Evolutionary conservation across 2,329 filamentous ascomycete genomes (phyloP).

Genomic region (Ascochyta viciae-villosae): DNA sequence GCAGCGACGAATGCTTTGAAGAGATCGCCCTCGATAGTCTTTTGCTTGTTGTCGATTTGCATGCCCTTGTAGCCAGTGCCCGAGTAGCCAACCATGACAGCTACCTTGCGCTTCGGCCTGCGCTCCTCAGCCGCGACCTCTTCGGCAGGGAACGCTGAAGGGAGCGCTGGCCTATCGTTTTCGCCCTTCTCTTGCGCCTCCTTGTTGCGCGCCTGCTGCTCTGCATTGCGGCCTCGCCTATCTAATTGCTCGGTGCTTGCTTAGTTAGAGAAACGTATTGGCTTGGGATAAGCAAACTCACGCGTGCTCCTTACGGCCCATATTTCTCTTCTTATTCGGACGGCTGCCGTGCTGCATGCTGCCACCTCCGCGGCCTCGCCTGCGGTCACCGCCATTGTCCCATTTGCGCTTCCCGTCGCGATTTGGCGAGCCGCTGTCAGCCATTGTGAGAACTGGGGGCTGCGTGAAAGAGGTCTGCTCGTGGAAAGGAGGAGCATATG

Average conservation of each 20-base stretch:
- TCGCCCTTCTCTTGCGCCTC: conserved; percentile 47
- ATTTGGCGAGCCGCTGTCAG: conserved; percentile 29
- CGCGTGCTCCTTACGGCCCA: conserved; percentile 72
- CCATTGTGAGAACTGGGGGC: conserved; percentile 32
- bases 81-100: conserved; percentile 92
- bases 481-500: conserved; percentile 33
- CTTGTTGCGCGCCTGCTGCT: conserved; percentile 50
- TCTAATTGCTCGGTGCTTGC: conserved; percentile 56
- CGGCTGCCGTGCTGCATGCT: conserved; percentile 48
- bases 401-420: conserved; percentile 45
- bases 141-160: conserved; percentile 70
- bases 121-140: conserved; percentile 89
- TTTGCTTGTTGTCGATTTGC: conserved; percentile 79
- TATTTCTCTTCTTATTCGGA: conserved; percentile 67
- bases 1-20: conserved; percentile 91
- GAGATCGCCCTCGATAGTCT: conserved; percentile 94
- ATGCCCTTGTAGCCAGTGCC: conserved; percentile 97
- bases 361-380: conserved; percentile 42
- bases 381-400: conserved; percentile 32
- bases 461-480: conserved; percentile 32
- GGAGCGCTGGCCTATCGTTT: conserved; percentile 57
- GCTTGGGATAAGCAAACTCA: conserved; percentile 43
- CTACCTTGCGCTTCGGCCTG: conserved; percentile 93
- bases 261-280: conserved; percentile 49
- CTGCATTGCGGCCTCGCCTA: conserved; percentile 54